Conservation (phyloP, 148 eudicot genomes). For the Simmondsia chinensis region DNA sequence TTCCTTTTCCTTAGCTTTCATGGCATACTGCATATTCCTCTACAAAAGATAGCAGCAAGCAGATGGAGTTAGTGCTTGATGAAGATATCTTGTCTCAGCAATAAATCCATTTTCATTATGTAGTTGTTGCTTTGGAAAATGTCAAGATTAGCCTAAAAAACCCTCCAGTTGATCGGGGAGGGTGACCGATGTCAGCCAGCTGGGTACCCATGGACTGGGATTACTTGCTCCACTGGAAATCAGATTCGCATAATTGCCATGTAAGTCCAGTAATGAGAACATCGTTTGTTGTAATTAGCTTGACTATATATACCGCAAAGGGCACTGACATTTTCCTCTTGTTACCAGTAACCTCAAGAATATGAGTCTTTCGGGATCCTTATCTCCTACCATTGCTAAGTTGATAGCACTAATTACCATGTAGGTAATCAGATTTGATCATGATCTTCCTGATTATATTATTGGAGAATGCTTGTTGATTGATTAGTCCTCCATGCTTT, state of each 20-base stretch:
- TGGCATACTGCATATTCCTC: no score
- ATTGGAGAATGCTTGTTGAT: conserved; percentile 4
- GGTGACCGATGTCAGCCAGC: conserved; percentile 96
- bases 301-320: no score
- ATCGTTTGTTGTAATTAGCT: no score
- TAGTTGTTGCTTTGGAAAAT: conserved; percentile 55
- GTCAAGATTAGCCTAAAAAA: conserved; percentile 42
- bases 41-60: no score
- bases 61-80: no score
- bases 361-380: conserved; percentile 66
- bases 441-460: background rate
- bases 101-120: conserved; percentile 11
- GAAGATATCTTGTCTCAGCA: background rate
- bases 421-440: conserved; percentile 30
- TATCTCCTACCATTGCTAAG: conserved; percentile 59
- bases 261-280: conserved; percentile 75
- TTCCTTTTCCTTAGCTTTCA: no score
- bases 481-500: conserved; percentile 8
- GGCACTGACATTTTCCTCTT: conserved; percentile 13
- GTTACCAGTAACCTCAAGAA: conserved; percentile 57
- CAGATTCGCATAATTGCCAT: conserved; percentile 55
- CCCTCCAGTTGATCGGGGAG: conserved; percentile 80
- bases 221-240: conserved; percentile 59
- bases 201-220: conserved; percentile 85
- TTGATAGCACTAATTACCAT: conserved; percentile 64